Base-by-base conservation (phyloP, 306 rosid species). In the Sindora glabra region DNA sequence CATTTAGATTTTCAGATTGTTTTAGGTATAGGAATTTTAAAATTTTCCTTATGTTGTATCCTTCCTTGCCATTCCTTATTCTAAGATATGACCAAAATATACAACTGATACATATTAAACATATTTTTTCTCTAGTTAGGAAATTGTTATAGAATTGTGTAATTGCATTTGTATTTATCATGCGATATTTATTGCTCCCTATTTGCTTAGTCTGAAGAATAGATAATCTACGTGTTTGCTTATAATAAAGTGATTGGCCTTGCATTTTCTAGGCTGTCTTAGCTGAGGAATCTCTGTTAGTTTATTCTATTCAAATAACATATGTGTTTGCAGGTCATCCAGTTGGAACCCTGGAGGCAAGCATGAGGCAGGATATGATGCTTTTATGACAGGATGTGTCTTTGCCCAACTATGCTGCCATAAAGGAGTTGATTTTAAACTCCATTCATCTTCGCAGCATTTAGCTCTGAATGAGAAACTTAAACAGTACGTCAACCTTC, bases 351-450 rank as follows among this genome's bases (percentile, higher is more conserved):
- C 96, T 36, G 99, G 99, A 44, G 95, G 83, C 74, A 89, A 80
- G 71, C 99, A 92, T 49, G 99, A 89, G 68, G 99, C 99, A 14
- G 96, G 99, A 40, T 89, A 86, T 54, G 99, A 92, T 78, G 99
- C 99, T 69, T 92, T 84, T 74, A 86, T 89, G 99, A 92, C 96
- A 3, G 99, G 99, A 51, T 83, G 94, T 33, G 72, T 89, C 61
- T 92, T 89, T 80, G 84, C 86, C 52, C 94, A 92, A 74, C 73
- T 95, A 38, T 89, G 90, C 74, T 61, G 73, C 42, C 80, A 86
- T 75, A 64, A 83, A 48, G 98, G 96, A 22, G 72, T 89, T 25
- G 83, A 81, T 78, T 92, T 79, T 34, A 64, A 62, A 68, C 77
- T 44, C 17, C 48, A 51, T 46, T 74, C 38, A 15, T 56, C 86